phyloP scores from a whole-genome alignment of 2,329 filamentous ascomycete species.

The Scytalidium sp. region DNA sequence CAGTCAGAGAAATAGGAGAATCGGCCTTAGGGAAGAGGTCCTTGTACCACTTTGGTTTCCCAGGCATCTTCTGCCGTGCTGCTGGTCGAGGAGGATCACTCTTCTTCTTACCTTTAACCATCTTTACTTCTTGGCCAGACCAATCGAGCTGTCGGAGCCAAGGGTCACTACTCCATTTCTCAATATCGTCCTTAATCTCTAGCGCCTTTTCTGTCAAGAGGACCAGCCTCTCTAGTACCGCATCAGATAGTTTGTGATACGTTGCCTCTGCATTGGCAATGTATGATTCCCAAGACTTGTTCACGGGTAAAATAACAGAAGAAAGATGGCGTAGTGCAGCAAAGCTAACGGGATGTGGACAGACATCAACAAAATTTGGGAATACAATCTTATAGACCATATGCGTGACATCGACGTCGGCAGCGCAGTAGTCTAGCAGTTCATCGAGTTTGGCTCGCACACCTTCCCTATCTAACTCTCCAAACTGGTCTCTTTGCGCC shows the following conservation, averaged over 20 bases:
- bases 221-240: conserved; percentile 73
- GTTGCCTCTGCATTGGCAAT: conserved; percentile 79
- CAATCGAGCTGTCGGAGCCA: conserved; percentile 95
- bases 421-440: conserved; percentile 89
- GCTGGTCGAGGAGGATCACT: conserved; percentile 73
- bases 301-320: conserved; percentile 85
- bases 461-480: conserved; percentile 70
- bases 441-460: conserved; percentile 73
- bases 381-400: conserved; percentile 93
- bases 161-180: conserved; percentile 74
- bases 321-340: conserved; percentile 91
- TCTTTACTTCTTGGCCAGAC: conserved; percentile 87
- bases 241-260: conserved; percentile 73
- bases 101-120: conserved; percentile 91
- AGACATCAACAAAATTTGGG: conserved; percentile 82
- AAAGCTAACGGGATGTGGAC: conserved; percentile 96
- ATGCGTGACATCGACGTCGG: conserved; percentile 90
- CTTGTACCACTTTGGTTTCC: conserved; percentile 96
- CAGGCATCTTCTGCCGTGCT: conserved; percentile 85
- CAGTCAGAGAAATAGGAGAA: conserved; percentile 71
- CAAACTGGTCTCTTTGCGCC: conserved; percentile 79
- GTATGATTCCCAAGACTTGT: conserved; percentile 85
- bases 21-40: conserved; percentile 73
- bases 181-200: conserved; percentile 64
- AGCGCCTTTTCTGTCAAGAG: conserved; percentile 75